phyloP scores from a whole-genome alignment of 2,329 filamentous ascomycete species.

The Aspergillus sojae region DNA sequence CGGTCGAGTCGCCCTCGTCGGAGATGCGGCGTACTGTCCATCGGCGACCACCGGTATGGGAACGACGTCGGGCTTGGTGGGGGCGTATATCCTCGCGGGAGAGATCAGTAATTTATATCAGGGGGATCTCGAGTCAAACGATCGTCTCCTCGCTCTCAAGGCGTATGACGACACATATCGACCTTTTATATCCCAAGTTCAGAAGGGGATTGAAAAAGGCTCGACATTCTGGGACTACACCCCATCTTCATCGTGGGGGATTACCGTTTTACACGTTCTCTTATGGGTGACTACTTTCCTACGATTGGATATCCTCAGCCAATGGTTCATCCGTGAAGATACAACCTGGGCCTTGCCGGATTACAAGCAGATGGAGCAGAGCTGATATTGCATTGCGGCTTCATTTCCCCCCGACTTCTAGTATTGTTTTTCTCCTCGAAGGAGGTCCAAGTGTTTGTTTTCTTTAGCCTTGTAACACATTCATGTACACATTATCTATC shows the following conservation, averaged over 20 bases:
- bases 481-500: not conserved
- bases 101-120: slow-evolving; percentile 36
- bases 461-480: not conserved
- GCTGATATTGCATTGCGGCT: not conserved
- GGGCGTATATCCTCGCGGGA: slow-evolving; percentile 60
- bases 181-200: slow-evolving; percentile 49
- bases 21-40: slow-evolving; percentile 43
- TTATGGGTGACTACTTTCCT: not conserved
- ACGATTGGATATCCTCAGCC: not conserved
- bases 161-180: slow-evolving; percentile 48
- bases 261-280: not conserved
- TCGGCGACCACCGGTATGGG: slow-evolving; percentile 39
- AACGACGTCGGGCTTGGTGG: slow-evolving; percentile 36
- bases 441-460: not conserved
- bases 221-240: not conserved
- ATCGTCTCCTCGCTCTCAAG: slow-evolving; percentile 30
- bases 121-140: not conserved
- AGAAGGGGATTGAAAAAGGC: slow-evolving; percentile 23
- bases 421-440: too few relatives aligned
- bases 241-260: not conserved
- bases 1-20: slow-evolving; percentile 47
- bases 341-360: not conserved
- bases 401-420: not conserved
- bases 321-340: not conserved
- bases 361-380: not conserved